Evolutionary conservation across 164 flowering plant genomes (phyloP), one percentile per base, ranked within the genome.

Genomic region (Vitis amurensis): DNA sequence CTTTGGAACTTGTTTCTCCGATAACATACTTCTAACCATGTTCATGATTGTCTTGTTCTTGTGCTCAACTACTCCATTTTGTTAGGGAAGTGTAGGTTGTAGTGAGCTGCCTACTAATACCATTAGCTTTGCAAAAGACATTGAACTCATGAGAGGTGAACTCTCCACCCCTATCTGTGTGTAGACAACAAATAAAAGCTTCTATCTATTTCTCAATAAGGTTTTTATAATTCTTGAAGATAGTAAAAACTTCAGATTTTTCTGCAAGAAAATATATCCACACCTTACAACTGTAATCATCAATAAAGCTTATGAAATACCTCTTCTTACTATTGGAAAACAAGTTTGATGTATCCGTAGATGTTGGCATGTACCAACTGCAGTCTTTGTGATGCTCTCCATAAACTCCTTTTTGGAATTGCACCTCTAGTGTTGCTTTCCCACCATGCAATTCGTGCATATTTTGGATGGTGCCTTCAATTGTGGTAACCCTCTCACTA

Each of bases 361-460:
- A 73, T 37, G 47, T 73, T 64, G 0, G 68, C 63, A 49, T 73
- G 72, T 11, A 73, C 59, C 3, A 63, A 31, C 15, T 63, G 13
- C 3, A 73, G 49, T n/a, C 4, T 53, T 30, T 68, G 57, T 10
- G 55, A 15, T 68, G 59, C 72, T 68, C 76, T 68, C 61, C 44
- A 62, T 0, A 7, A 8, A 14, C 30, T 17, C 29, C 30, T 37
- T 17, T 50, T 55, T 3, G 66, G 68, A 17, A 73, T 55, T 8
- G 71, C 44, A 37, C 27, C 14, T 12, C n/a, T 67, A 9, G 0
- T 52, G 27, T 37, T 67, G 75, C 55, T 73, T 73, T 6, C 57
- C 67, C 5, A 48, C 0, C 37, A 59, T 11, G 13, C 75, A 73
- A 2, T 8, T 29, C 0, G 14, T 17, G 12, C 75, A 73, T 5